Conservation (phyloP, 2,329 filamentous ascomycete genomes). For the Diaporthe longicolla region DNA sequence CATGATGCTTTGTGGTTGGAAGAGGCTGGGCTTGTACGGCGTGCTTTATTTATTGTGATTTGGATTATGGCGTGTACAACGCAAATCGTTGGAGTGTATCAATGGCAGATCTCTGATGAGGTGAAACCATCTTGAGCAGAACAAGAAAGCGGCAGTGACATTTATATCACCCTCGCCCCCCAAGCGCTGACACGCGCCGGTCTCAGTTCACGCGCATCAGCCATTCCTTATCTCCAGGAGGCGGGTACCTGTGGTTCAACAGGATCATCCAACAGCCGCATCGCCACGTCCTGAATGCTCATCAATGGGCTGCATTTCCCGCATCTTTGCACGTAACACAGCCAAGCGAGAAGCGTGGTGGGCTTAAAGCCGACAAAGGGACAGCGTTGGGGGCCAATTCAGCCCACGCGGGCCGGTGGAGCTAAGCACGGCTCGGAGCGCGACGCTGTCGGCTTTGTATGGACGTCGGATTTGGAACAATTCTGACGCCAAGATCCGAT, state of each 20-base stretch:
- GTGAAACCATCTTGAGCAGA: neutral
- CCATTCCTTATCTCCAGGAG: constrained; percentile 10
- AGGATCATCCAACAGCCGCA: neutral
- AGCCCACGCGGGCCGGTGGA: neutral
- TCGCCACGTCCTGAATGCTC: neutral
- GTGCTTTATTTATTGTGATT: neutral
- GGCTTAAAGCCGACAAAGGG: neutral
- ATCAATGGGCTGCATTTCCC: neutral
- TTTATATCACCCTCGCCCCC: neutral
- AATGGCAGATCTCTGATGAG: neutral
- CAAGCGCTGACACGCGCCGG: neutral
- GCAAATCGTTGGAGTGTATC: neutral
- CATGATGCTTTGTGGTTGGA: neutral
- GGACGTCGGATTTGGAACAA: constrained; percentile 24
- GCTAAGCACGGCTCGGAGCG: constrained; percentile 2
- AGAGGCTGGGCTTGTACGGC: neutral
- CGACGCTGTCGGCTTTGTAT: neutral
- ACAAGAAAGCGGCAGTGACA: neutral
- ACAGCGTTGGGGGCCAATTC: neutral
- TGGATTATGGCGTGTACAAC: neutral
- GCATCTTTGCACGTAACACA: too few relatives aligned
- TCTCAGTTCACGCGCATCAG: constrained; percentile 1
- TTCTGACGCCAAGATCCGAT: constrained; percentile 11
- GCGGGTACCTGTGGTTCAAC: neutral
- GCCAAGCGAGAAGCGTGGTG: neutral